Percentiles rank a stretch among this genome's conserved stretches.
Evolutionary conservation across 805 yeast genomes (phyloP).

Genomic region (Metschnikowia reukaufii): DNA sequence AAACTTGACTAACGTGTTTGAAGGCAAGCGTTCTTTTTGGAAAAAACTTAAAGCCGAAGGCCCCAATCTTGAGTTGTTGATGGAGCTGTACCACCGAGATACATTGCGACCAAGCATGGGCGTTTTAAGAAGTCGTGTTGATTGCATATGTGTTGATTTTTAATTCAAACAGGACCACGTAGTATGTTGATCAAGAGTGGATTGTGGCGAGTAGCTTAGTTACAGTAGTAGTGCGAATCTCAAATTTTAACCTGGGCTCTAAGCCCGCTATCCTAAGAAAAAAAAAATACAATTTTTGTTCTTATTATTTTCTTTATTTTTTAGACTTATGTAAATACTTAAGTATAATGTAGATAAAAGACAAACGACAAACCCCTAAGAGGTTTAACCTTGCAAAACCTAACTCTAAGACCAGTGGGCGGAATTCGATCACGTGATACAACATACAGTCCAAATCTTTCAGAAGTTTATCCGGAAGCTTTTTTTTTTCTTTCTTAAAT

Average conservation of each 20-base stretch:
- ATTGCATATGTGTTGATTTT: slow-evolving; percentile 3
- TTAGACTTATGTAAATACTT: no score
- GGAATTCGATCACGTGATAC: no score
- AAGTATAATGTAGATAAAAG: no score
- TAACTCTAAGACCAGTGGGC: no score
- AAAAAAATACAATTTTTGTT: neutral
- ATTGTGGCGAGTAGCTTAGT: neutral
- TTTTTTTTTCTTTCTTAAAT: no score
- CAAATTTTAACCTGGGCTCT: neutral
- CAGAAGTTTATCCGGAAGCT: no score
- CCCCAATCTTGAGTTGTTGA: slow-evolving; percentile 8
- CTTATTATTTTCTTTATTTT: no score
- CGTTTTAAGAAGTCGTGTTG: slow-evolving; percentile 1
- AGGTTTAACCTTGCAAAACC: no score
- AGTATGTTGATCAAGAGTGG: neutral
- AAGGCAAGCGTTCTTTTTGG: slow-evolving; percentile 64
- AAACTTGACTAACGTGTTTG: slow-evolving; percentile 71
- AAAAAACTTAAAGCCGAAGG: slow-evolving; percentile 48
- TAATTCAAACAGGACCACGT: neutral
- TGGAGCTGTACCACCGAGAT: slow-evolving; percentile 11
- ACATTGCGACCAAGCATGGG: neutral
- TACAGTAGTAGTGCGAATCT: slow-evolving; percentile 1
- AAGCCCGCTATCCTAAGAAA: neutral
- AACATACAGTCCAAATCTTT: no score
- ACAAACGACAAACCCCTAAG: no score